These are phyloP conservation scores for Citrus trifoliata DNA, from an alignment of 345 rosid genomes.

Conservation along the genomic window DNA sequence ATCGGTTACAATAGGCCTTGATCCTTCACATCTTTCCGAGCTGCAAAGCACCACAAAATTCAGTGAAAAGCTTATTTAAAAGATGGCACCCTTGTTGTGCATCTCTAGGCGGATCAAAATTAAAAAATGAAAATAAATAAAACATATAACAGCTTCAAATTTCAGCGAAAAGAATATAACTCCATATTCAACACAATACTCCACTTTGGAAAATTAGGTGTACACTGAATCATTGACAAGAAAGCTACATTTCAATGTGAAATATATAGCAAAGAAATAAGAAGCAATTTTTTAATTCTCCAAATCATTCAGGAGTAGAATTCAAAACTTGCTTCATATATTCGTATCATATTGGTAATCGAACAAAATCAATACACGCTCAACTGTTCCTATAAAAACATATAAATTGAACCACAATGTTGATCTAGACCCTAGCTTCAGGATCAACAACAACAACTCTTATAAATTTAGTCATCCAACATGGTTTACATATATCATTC, in stretches of 20 bases:
- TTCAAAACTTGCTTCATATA: not conserved
- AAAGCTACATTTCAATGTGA: not conserved
- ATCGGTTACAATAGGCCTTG: conserved; percentile 19
- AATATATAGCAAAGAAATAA: not conserved
- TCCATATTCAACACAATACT: not conserved
- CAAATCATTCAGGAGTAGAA: not conserved
- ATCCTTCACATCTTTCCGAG: conserved; percentile 31
- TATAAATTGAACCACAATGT: not conserved
- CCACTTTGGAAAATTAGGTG: not conserved
- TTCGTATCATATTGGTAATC: not conserved
- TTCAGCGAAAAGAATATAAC: not conserved
- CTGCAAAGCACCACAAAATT: conserved; percentile 30
- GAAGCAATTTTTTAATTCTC: too few species aligned
- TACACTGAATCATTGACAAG: not conserved
- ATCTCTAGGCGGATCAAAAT: not conserved
- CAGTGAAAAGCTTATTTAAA: not conserved
- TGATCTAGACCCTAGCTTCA: not conserved
- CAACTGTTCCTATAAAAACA: not conserved
- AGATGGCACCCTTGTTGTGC: not conserved
- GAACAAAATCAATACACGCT: not conserved
- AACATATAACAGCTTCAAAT: not conserved
- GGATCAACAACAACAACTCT: not conserved
- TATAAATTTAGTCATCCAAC: not conserved
- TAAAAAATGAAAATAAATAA: not conserved
- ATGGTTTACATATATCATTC: too few species aligned